Conservation (phyloP, 768 basidiomycete genomes). For the Podaxis mareebaensis region DNA sequence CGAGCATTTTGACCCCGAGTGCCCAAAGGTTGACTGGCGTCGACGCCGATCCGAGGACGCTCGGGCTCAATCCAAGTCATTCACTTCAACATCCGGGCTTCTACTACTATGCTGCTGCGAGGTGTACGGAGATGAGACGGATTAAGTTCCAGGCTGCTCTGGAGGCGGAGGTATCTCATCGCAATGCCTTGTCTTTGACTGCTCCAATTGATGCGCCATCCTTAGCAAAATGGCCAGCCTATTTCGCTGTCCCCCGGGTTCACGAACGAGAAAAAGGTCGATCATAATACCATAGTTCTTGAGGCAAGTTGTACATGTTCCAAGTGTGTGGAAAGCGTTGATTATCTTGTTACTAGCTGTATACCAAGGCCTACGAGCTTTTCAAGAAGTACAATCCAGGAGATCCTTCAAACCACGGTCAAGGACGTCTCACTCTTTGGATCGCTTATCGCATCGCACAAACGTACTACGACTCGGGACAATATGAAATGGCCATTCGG, state of each 20-base stretch:
- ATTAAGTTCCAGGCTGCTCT: conserved; percentile 63
- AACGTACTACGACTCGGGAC: conserved; percentile 76
- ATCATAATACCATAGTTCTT: conserved; percentile 78
- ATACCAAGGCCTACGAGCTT: conserved; percentile 91
- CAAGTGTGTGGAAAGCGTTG: not conserved
- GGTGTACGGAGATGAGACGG: conserved; percentile 77
- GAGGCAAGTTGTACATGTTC: conserved; percentile 55
- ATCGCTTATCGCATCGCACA: conserved; percentile 90
- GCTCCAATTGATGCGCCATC: conserved; percentile 16
- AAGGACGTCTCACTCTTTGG: conserved; percentile 82
- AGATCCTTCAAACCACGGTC: conserved; percentile 41
- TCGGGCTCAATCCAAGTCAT: conserved; percentile 78
- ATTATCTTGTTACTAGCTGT: conserved; percentile 54
- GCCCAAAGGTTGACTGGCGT: conserved; percentile 39
- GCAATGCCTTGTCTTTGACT: conserved; percentile 3
- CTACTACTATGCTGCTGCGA: conserved; percentile 88
- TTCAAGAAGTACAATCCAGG: conserved; percentile 75
- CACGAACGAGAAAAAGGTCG: conserved; percentile 88
- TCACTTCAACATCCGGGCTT: conserved; percentile 90
- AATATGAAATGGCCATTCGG: conserved; percentile 89
- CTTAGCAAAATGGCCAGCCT: conserved; percentile 19
- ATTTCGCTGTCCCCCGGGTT: conserved; percentile 64
- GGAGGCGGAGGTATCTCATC: conserved; percentile 50
- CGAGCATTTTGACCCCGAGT: conserved; percentile 22
- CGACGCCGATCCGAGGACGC: conserved; percentile 54